Base-by-base conservation (phyloP, 2,329 filamentous ascomycete species). In the Fusarium bulbicola region DNA sequence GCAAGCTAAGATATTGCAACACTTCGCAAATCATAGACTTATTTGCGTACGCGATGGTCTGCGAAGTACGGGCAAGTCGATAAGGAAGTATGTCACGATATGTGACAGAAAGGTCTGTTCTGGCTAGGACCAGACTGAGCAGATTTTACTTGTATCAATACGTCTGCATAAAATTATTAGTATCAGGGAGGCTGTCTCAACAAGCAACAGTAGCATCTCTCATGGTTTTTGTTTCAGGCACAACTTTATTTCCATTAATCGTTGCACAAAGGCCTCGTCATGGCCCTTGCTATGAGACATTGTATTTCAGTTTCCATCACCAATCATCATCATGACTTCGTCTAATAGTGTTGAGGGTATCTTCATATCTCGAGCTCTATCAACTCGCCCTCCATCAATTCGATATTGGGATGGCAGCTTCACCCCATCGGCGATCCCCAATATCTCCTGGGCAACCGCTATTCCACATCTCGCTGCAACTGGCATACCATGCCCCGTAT, bases 401-500 rank as follows among this genome's bases (percentile, higher is more conserved):
- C 79, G 65, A 73, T 82, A 89, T 70, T 84, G 82, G 16, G 62
- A 64, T 8, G 87, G 87, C 39, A 89, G 60, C 32, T 84, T 82
- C 49, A 86, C 81, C 0, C 78, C 80, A 18, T 76, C 73, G n/a
- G 76, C 76, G 28, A 79, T 79, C 3, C 83, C 84, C 63, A 86
- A 75, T 59, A 93, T 88, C 84, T 92, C 87, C 52, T 87, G 82
- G 15, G 89, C 91, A 18, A 89, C 88, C 3, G 89, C 89, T 66
- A 90, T 88, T 5, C 88, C 93, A 74, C 88, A 90, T 45, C 93
- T 82, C 70, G 91, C 90, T 21, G 92, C 90, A 74, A 91, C 90
- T 26, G 92, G 92, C 92, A 95, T 94, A 1, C 93, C 93, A 80
- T 95, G 93, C 0, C 91, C 92, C 10, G 91, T 92, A 76, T 92